Evolutionary conservation across 1,284 basidiomycete genomes (phyloP).

Genomic region (Irpex sp.): DNA sequence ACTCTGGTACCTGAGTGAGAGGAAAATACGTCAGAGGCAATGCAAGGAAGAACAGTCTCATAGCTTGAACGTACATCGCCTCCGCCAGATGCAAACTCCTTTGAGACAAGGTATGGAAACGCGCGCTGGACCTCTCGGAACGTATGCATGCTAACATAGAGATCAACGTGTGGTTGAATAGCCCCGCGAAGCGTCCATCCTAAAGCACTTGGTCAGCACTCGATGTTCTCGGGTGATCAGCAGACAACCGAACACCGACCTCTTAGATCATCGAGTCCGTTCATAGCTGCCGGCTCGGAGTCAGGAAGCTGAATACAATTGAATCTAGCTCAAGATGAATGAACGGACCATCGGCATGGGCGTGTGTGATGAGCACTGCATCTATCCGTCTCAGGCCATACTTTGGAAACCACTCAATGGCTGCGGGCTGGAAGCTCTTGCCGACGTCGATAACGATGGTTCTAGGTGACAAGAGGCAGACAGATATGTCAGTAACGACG

Average conservation of each 20-base stretch:
- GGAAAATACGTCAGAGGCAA: conserved; percentile 1
- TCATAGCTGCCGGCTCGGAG: conserved; percentile 54
- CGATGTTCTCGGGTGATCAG: conserved; percentile 2
- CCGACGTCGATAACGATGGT: conserved; percentile 79
- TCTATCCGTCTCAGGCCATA: conserved; percentile 72
- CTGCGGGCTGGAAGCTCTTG: conserved; percentile 75
- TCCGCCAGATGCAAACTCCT: conserved; percentile 74
- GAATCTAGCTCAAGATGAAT: conserved; percentile 2
- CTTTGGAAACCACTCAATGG: conserved; percentile 78
- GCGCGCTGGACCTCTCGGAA: conserved; percentile 60
- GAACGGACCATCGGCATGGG: conserved; percentile 69
- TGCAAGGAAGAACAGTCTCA: background rate
- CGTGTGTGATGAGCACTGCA: conserved; percentile 76
- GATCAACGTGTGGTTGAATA: conserved; percentile 71
- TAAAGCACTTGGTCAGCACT: conserved; percentile 25
- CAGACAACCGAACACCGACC: conserved; percentile 36
- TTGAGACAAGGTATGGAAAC: conserved; percentile 77
- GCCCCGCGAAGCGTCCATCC: conserved; percentile 70
- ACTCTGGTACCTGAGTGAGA: conserved; percentile 60
- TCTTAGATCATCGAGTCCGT: conserved; percentile 79
- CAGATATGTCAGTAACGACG: background rate
- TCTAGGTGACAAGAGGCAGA: conserved; percentile 28
- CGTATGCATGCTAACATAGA: conserved; percentile 67
- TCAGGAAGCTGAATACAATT: conserved; percentile 3
- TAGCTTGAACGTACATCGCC: conserved; percentile 54